These are phyloP conservation scores for Helicocarpus griseus DNA, from an alignment of 2,329 filamentous ascomycete species.

Conservation along the genomic window DNA sequence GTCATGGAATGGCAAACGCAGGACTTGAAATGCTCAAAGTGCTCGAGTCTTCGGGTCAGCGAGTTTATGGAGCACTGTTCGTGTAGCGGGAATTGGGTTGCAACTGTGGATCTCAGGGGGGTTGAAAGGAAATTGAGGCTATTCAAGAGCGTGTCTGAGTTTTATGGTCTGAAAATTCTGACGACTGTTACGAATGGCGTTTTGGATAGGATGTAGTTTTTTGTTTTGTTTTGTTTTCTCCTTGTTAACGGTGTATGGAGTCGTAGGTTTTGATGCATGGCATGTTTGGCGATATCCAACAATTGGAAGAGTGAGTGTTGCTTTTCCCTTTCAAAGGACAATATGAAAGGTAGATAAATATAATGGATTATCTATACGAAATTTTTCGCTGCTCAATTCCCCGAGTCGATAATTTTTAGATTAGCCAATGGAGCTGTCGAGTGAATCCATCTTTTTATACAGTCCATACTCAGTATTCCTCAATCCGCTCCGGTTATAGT, in stretches of 20 bases:
- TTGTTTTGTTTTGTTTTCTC: background rate
- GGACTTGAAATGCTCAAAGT: constrained; percentile 78
- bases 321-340: no score
- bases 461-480: no score
- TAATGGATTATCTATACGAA: no score
- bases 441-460: no score
- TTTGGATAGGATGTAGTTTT: constrained; percentile 32
- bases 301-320: no score
- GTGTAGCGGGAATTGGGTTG: constrained; percentile 78
- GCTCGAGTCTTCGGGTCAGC: constrained; percentile 59
- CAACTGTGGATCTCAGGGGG: constrained; percentile 58
- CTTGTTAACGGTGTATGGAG: background rate
- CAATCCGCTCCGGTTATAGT: no score
- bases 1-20: constrained; percentile 77
- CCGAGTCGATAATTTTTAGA: no score
- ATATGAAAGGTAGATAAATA: no score
- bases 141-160: constrained; percentile 63
- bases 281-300: background rate
- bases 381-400: no score
- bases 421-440: no score
- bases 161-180: constrained; percentile 75
- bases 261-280: background rate
- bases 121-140: constrained; percentile 58
- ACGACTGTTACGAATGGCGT: constrained; percentile 62
- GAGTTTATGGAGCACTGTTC: constrained; percentile 96